Evolutionary conservation across 768 basidiomycete species (phyloP).

Genomic region (Sistotremastrum suecicum): DNA sequence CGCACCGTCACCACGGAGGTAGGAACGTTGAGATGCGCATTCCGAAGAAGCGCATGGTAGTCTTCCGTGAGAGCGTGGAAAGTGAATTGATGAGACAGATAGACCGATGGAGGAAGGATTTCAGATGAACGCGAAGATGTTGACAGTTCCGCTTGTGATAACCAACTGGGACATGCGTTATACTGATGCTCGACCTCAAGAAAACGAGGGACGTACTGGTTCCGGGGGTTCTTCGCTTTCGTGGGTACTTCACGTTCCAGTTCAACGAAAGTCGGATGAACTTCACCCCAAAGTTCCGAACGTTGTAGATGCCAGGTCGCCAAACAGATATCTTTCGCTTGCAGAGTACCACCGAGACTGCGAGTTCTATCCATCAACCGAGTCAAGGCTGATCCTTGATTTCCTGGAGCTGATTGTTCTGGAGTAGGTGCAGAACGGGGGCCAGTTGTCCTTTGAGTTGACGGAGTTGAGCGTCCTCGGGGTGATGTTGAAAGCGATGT

Average conservation of each 20-base stretch:
- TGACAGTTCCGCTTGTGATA: slow-evolving; percentile 73
- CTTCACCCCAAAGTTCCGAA: slow-evolving; percentile 36
- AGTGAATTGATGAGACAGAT: slow-evolving; percentile 74
- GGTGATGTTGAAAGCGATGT: slow-evolving; percentile 5
- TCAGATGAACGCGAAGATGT: slow-evolving; percentile 45
- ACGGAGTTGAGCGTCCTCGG: slow-evolving; percentile 21
- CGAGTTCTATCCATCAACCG: slow-evolving; percentile 8
- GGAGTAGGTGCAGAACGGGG: slow-evolving; percentile 4
- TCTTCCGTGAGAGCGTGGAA: slow-evolving; percentile 67
- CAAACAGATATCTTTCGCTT: slow-evolving; percentile 26
- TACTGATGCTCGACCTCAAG: not conserved
- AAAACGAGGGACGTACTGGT: slow-evolving; percentile 19
- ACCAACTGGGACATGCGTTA: slow-evolving; percentile 28
- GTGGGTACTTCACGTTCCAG: not conserved
- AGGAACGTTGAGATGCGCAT: slow-evolving; percentile 42
- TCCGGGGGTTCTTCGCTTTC: slow-evolving; percentile 6
- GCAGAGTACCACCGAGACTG: no score
- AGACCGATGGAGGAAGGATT: slow-evolving; percentile 61
- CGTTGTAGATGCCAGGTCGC: slow-evolving; percentile 56
- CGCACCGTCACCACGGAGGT: slow-evolving; percentile 56
- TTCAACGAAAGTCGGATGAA: slow-evolving; percentile 23
- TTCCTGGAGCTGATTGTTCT: slow-evolving; percentile 19
- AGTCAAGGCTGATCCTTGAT: slow-evolving; percentile 22
- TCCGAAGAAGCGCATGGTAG: slow-evolving; percentile 64
- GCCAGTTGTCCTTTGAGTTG: slow-evolving; percentile 12